Base-by-base conservation (phyloP, 345 rosid genomes). In the Clausena lansium region DNA sequence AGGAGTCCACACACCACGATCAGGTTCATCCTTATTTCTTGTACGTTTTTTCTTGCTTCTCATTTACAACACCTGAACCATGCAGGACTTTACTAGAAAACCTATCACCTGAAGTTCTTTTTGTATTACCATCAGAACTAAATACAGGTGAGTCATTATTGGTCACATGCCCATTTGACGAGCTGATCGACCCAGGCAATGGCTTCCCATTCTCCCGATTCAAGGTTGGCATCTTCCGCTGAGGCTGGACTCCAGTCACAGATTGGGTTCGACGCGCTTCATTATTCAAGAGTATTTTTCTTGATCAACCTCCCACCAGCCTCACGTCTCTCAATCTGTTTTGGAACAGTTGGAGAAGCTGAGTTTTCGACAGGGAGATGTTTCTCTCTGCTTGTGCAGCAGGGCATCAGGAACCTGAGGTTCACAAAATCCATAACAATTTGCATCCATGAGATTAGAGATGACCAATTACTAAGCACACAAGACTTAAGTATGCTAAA, bases 1-100 rank as follows among this genome's bases (percentile, higher is more conserved):
- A 73, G 93, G 90, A 81, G 93, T 82, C 97, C 95, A 87, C 41
- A 89, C 86, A 78, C 81, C 85, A 61, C 90, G 95, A 87, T 91
- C 95, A 75, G 91, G 93, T 73, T 92, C 87, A 73, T 91, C 97
- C 85, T 80, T 91, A 82, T 88, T 87, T 81, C 88, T 84, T 32
- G 82, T 77, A 58, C 74, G n/a, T n/a, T n/a, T n/a, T n/a, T n/a
- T n/a, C n/a, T n/a, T n/a, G 88, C 85, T 86, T 90, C 81, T 85
- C 89, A 81, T 72, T 69, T 45, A 25, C 65, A 82, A 82, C 36
- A 75, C 83, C 87, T 39, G 79, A 81, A 71, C 82, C 87, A 78
- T 82, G 82, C 35, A 71, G 62, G 27, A 87, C 90, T 76, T 85
- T 89, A 64, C 86, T 88, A 68, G 79, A 75, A 82, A 72, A 80